Base-by-base conservation (phyloP, 1,284 basidiomycete genomes). In the Moesziomyces sp. region DNA sequence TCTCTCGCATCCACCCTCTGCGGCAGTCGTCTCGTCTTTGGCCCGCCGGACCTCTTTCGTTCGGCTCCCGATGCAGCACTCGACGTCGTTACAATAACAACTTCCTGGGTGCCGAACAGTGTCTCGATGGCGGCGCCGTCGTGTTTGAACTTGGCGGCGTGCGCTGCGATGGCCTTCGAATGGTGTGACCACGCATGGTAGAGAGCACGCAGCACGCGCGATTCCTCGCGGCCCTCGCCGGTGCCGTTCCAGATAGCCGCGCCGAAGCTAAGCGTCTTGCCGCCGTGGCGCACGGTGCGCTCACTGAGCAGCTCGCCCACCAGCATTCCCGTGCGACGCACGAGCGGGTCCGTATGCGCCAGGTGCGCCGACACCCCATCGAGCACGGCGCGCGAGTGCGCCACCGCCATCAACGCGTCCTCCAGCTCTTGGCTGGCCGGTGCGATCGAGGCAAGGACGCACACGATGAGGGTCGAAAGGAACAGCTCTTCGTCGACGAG, bases 311-410 rank as follows among this genome's bases (percentile, higher is more conserved):
- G 19, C 84, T 99, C 96, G 0, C 93, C 96, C 0, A 90, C 89
- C 13, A 98, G 88, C 94, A 98, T 97, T 3, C 96, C 96, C 72
- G 93, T 91, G n/a, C 91, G 88, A 2, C 95, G 90, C 14, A 97
- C 88, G 2, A 89, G 87, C 4, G 87, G 85, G 61, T 96, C 93
- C 4, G 61, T 38, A 30, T 81, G 77, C 8, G 63, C 60, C 24
- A 91, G 86, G 77, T 97, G 93, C 0, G 85, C 85, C 10, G 91
- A 89, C 30, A 97, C 88, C 6, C 90, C 90, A 21, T 87, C 86
- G 59, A 98, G 88, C 79, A 98, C 91, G 0, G 86, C 65, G 0
- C 89, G 85, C 1, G 89, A 90, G 46, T 77, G 85, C 6, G 84
- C 87, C 13, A 76, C 19, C 2, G 35, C 46, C 13, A 11, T 26